Evolutionary conservation across 306 rosid genomes (phyloP).

Genomic region (Lablab purpureus): DNA sequence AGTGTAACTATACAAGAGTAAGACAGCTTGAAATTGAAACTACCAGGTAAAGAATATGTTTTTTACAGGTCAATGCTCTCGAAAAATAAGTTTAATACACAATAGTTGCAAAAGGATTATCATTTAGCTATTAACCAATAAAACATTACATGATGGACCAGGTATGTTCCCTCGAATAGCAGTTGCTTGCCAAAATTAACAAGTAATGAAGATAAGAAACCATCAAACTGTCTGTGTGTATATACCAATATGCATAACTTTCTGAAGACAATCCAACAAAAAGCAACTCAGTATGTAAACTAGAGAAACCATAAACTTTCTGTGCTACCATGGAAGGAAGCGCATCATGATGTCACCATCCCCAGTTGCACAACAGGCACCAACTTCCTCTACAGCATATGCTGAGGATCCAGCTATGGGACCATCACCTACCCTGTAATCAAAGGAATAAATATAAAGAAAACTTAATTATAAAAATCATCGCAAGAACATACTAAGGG

Average conservation of each 20-base stretch:
- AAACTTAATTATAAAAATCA: background rate
- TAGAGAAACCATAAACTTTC: conserved; percentile 20
- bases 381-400: conserved; percentile 79
- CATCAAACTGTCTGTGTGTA: background rate
- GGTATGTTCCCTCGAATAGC: conserved; percentile 2
- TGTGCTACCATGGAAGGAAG: conserved; percentile 84
- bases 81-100: conserved; percentile 16
- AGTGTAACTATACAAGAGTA: conserved; percentile 1
- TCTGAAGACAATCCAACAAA: conserved; percentile 4
- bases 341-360: conserved; percentile 97
- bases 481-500: background rate
- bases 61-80: background rate
- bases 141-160: conserved; percentile 18
- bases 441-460: conserved; percentile 19
- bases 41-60: background rate
- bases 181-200: background rate
- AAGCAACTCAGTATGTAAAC: conserved; percentile 33
- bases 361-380: conserved; percentile 95
- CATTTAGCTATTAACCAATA: conserved; percentile 7
- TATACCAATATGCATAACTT: background rate
- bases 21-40: conserved; percentile 14
- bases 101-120: conserved; percentile 3
- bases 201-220: conserved; percentile 4
- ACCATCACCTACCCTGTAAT: conserved; percentile 92
- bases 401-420: conserved; percentile 91